phyloP scores from a whole-genome alignment of 2,329 filamentous ascomycete species.

The Pseudocercospora eumusae region DNA sequence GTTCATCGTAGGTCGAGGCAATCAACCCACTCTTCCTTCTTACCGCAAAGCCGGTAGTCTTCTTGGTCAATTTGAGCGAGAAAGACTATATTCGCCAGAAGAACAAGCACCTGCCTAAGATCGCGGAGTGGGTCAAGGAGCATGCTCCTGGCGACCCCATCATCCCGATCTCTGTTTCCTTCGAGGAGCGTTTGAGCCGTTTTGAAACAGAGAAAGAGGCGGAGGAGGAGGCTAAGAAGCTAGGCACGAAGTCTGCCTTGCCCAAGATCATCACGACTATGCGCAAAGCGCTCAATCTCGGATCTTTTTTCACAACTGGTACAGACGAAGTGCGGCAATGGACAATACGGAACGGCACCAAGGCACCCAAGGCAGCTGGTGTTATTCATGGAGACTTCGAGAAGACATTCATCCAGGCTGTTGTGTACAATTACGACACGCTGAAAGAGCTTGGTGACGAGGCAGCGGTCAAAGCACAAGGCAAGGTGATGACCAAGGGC shows the following conservation, averaged over 20 bases:
- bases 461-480: constrained; percentile 82
- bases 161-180: constrained; percentile 87
- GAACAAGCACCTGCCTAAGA: constrained; percentile 96
- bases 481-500: constrained; percentile 97
- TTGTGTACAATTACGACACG: constrained; percentile 85
- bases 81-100: constrained; percentile 97
- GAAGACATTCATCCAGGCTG: constrained; percentile 97
- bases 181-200: constrained; percentile 86
- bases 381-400: constrained; percentile 99
- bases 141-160: constrained; percentile 85
- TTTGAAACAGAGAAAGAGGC: constrained; percentile 77
- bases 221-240: constrained; percentile 81
- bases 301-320: constrained; percentile 96
- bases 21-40: constrained; percentile 97
- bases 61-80: constrained; percentile 94
- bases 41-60: constrained; percentile 95
- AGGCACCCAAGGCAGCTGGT: constrained; percentile 95
- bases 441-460: constrained; percentile 90
- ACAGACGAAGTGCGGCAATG: constrained; percentile 96
- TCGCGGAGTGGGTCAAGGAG: constrained; percentile 93
- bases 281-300: constrained; percentile 86
- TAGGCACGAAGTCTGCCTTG: constrained; percentile 82
- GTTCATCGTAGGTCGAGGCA: constrained; percentile 72
- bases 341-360: constrained; percentile 94
- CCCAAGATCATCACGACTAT: constrained; percentile 91